phyloP scores from a whole-genome alignment of 495 filamentous ascomycete species.

The Echria macrotheca region DNA sequence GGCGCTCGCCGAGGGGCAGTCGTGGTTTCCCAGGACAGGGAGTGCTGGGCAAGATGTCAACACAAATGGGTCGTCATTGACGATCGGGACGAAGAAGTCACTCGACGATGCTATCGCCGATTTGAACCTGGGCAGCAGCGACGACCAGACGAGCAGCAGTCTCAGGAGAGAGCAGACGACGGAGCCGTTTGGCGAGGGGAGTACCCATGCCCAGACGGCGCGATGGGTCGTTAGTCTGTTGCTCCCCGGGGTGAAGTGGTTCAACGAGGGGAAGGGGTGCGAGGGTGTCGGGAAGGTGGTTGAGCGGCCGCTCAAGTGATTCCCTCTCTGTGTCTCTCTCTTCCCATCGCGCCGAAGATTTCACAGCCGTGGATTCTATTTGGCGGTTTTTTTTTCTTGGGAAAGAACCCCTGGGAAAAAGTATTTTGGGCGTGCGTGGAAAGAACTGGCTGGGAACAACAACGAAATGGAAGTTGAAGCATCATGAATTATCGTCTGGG shows the following conservation, averaged over 20 bases:
- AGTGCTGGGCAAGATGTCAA: background rate
- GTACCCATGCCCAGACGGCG: conserved; percentile 66
- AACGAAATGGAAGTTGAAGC: too few relatives aligned
- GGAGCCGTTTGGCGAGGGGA: conserved; percentile 52
- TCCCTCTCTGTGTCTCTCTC: too few relatives aligned
- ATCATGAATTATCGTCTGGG: too few relatives aligned
- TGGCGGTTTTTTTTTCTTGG: too few relatives aligned
- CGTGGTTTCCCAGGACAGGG: conserved; percentile 30
- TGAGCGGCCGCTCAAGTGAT: background rate
- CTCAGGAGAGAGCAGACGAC: conserved; percentile 30
- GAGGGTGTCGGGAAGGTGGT: conserved; percentile 40
- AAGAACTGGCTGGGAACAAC: too few relatives aligned
- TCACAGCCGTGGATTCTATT: too few relatives aligned
- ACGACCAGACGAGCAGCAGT: too few relatives aligned
- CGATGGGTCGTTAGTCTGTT: conserved; percentile 62
- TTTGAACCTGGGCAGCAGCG: background rate
- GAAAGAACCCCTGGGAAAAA: too few relatives aligned
- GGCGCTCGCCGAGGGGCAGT: conserved; percentile 56
- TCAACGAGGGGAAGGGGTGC: conserved; percentile 46
- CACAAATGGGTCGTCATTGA: background rate
- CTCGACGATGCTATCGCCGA: conserved; percentile 22
- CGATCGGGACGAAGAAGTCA: background rate
- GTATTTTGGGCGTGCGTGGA: too few relatives aligned
- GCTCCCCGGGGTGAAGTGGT: conserved; percentile 48
- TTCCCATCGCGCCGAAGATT: too few relatives aligned